These are phyloP conservation scores for Yamadazyma aaseri DNA, from an alignment of 1,139 yeast species.

Conservation along the genomic window DNA sequence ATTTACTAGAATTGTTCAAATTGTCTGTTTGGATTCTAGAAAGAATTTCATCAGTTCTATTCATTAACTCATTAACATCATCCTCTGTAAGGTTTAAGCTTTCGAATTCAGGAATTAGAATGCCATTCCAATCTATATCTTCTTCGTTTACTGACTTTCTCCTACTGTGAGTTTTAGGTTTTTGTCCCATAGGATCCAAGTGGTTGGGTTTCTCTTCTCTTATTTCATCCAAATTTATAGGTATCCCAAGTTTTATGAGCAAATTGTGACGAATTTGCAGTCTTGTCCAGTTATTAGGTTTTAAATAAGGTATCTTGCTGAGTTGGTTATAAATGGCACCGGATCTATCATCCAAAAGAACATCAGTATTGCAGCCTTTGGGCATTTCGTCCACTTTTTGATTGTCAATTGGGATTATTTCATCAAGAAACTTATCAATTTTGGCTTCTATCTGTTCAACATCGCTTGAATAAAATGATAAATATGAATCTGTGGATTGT, in stretches of 20 bases:
- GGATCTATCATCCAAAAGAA: constrained; percentile 27
- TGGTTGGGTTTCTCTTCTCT: constrained; percentile 7
- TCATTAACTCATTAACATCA: constrained; percentile 18
- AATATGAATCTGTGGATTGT: constrained; percentile 9
- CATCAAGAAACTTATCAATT: constrained; percentile 21
- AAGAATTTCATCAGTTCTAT: constrained; percentile 25
- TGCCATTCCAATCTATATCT: constrained; percentile 34
- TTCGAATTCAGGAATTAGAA: constrained; percentile 28
- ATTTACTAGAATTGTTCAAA: constrained; percentile 31
- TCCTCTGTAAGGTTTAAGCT: constrained; percentile 22
- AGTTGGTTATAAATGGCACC: constrained; percentile 31
- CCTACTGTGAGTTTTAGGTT: constrained; percentile 10
- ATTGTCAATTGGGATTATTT: constrained; percentile 17
- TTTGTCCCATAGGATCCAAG: constrained; percentile 1
- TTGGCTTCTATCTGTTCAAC: constrained; percentile 8
- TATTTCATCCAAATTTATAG: constrained; percentile 18
- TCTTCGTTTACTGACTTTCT: constrained; percentile 26
- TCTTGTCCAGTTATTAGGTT: constrained; percentile 57
- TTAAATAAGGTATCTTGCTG: constrained; percentile 40
- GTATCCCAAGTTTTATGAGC: constrained; percentile 33
- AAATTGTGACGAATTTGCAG: constrained; percentile 58
- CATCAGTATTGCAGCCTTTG: neutral
- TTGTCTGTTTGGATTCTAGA: constrained; percentile 37
- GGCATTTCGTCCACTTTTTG: neutral
- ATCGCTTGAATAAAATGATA: constrained; percentile 17